Conservation (phyloP, 805 yeast species). For the Saturnispora zaruensis region DNA sequence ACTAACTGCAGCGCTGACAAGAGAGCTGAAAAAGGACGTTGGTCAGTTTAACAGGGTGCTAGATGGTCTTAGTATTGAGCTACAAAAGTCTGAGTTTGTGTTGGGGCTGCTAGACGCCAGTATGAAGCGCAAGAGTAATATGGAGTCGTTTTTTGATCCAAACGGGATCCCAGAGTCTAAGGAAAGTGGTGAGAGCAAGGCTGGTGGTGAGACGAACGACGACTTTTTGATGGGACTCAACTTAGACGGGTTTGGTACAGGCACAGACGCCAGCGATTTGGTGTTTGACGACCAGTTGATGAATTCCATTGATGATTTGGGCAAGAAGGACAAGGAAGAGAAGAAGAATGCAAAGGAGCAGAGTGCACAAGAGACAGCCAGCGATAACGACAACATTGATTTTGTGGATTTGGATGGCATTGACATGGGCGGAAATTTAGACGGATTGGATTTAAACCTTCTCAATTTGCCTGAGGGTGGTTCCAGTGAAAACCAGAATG, state of each 20-base stretch:
- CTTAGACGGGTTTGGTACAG: background rate
- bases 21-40: slow-evolving; percentile 20
- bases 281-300: slow-evolving; percentile 13
- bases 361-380: background rate
- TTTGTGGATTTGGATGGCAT: slow-evolving; percentile 4
- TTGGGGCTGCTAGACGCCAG: slow-evolving; percentile 23
- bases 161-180: background rate
- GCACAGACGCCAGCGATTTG: slow-evolving; percentile 5
- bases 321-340: background rate
- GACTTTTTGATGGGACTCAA: slow-evolving; percentile 1
- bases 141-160: background rate
- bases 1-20: slow-evolving; percentile 21
- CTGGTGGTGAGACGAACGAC: background rate
- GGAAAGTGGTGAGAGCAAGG: background rate
- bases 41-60: slow-evolving; percentile 24
- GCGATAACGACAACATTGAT: background rate
- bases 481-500: slow-evolving; percentile 4
- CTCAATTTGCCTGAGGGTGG: slow-evolving; percentile 14
- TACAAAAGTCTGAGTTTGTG: slow-evolving; percentile 24
- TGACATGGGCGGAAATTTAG: slow-evolving; percentile 15
- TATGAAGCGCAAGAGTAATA: slow-evolving; percentile 21
- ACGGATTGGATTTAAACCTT: slow-evolving; percentile 24
- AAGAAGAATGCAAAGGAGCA: slow-evolving; percentile 5
- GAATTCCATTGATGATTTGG: background rate
- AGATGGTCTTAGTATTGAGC: slow-evolving; percentile 23